Evolutionary conservation across 176 grass and related monocot genomes (phyloP).

Genomic region (Paspalum vaginatum): DNA sequence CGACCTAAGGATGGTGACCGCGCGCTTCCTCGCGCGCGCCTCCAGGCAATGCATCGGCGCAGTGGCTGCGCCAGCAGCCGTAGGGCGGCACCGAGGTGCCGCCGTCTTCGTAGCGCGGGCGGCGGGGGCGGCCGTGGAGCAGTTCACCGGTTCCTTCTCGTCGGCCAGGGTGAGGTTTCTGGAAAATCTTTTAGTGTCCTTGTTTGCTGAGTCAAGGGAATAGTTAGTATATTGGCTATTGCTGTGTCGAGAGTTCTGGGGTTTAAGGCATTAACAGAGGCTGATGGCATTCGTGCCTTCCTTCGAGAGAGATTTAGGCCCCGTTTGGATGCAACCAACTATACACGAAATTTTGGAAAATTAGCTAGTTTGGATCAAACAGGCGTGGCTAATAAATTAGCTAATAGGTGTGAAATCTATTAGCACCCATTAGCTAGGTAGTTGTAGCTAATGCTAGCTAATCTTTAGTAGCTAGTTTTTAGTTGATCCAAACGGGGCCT

Average conservation of each 20-base stretch:
- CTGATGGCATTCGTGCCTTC: not conserved
- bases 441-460: no score
- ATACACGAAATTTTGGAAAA: no score
- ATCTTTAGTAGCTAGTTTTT: no score
- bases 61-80: slow-evolving; percentile 2
- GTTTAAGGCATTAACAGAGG: not conserved
- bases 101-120: not conserved
- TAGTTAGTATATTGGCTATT: not conserved
- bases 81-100: not conserved
- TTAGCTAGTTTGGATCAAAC: no score
- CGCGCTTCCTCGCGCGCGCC: slow-evolving; percentile 30
- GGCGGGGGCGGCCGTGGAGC: slow-evolving; percentile 10
- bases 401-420: no score
- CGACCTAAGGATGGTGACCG: slow-evolving; percentile 27
- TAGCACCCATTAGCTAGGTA: no score
- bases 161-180: slow-evolving; percentile 28
- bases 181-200: not conserved
- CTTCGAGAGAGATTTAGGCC: not conserved
- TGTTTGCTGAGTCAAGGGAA: not conserved
- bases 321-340: no score
- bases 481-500: no score
- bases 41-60: slow-evolving; percentile 32
- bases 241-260: not conserved
- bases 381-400: no score
- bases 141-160: slow-evolving; percentile 9